phyloP scores from a whole-genome alignment of 805 yeast species.

The Starmera pachycereana region DNA sequence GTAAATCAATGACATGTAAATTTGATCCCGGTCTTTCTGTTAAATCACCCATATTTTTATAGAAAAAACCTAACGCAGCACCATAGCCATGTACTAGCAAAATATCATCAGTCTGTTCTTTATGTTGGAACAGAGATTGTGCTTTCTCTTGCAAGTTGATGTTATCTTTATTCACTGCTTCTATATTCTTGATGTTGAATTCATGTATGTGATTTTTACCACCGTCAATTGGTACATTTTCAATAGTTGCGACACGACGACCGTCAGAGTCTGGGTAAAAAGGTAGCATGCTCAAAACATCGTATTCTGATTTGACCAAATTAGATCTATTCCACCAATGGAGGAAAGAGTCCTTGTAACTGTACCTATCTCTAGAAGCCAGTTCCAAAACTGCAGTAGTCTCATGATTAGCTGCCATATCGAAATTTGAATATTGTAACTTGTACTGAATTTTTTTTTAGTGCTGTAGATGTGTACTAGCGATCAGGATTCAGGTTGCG shows the following conservation, averaged over 20 bases:
- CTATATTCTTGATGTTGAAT: conserved; percentile 47
- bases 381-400: too few species aligned
- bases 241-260: conserved; percentile 32
- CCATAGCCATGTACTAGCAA: conserved; percentile 82
- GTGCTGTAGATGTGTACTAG: too few species aligned
- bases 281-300: conserved; percentile 46
- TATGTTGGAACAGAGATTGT: conserved; percentile 24
- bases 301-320: conserved; percentile 30
- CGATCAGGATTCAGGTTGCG: too few species aligned
- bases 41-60: conserved; percentile 48
- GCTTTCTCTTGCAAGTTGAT: conserved; percentile 3
- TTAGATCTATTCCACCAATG: conserved; percentile 33
- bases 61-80: conserved; percentile 70
- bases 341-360: conserved; percentile 24
- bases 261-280: conserved; percentile 47
- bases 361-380: conserved; percentile 4
- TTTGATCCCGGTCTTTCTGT: conserved; percentile 40
- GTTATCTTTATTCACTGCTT: conserved; percentile 1
- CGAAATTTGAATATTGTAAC: too few species aligned
- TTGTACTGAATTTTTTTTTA: too few species aligned
- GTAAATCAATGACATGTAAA: conserved; percentile 49
- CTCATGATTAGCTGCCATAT: too few species aligned
- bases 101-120: conserved; percentile 15
- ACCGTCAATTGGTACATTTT: conserved; percentile 50
- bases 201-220: conserved; percentile 53